Conservation (phyloP, 805 yeast genomes). For the Candida qinlingensis region DNA sequence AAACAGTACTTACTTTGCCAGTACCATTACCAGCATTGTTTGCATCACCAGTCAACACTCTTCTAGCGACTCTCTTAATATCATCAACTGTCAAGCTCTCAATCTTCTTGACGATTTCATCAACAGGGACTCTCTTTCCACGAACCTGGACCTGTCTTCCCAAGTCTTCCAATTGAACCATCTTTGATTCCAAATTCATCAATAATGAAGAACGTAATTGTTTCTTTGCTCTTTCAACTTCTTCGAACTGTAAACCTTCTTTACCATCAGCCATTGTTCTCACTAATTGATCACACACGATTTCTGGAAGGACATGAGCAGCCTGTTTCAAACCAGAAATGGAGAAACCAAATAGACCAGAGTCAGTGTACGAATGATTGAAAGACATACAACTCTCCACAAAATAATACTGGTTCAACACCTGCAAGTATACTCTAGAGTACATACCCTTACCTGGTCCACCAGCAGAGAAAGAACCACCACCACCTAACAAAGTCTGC, state of each 20-base stretch:
- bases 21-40: constrained; percentile 40
- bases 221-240: constrained; percentile 86
- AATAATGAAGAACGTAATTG: constrained; percentile 82
- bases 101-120: constrained; percentile 77
- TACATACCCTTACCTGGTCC: constrained; percentile 99
- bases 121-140: constrained; percentile 65
- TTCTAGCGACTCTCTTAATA: constrained; percentile 65
- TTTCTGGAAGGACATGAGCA: constrained; percentile 76
- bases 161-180: constrained; percentile 92
- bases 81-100: constrained; percentile 63
- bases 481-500: constrained; percentile 91
- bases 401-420: constrained; percentile 84
- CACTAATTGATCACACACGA: constrained; percentile 62
- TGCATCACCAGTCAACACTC: constrained; percentile 66
- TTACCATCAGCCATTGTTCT: constrained; percentile 42
- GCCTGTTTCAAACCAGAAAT: constrained; percentile 83
- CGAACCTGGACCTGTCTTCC: constrained; percentile 92
- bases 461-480: constrained; percentile 96
- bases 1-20: constrained; percentile 76
- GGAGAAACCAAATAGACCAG: constrained; percentile 88
- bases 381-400: constrained; percentile 85
- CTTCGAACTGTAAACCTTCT: constrained; percentile 61
- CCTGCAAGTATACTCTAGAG: constrained; percentile 86
- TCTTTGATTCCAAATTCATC: constrained; percentile 89
- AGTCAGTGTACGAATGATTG: constrained; percentile 84